These are phyloP conservation scores for Saturnispora silvae DNA, from an alignment of 805 yeast genomes.

Conservation along the genomic window DNA sequence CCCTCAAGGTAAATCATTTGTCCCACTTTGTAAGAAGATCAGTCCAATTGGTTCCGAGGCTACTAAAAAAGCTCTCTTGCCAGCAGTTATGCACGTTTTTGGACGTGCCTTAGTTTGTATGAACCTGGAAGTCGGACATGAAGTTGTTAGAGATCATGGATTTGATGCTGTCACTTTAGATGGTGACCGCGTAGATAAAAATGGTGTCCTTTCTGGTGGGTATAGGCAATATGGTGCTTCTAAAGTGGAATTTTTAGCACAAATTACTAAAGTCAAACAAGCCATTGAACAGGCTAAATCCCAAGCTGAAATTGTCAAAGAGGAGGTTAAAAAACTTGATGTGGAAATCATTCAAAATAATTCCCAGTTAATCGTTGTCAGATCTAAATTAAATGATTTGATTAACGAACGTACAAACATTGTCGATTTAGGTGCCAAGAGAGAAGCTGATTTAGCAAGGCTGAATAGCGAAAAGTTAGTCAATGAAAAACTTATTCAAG, in stretches of 20 bases:
- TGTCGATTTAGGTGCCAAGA: constrained; percentile 31
- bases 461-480: constrained; percentile 34
- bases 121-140: constrained; percentile 57
- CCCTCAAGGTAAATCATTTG: constrained; percentile 57
- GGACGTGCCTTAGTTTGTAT: constrained; percentile 72
- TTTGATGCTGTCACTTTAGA: constrained; percentile 78
- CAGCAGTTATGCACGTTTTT: constrained; percentile 71
- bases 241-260: constrained; percentile 59
- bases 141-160: constrained; percentile 47
- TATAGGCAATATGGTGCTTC: constrained; percentile 59
- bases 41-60: constrained; percentile 22
- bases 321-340: constrained; percentile 35
- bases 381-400: constrained; percentile 34
- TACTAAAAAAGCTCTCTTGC: constrained; percentile 42
- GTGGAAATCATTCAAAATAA: constrained; percentile 40
- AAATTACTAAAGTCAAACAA: constrained; percentile 40
- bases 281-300: constrained; percentile 34
- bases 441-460: constrained; percentile 31
- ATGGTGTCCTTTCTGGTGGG: constrained; percentile 86
- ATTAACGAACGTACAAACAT: constrained; percentile 33
- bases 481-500: constrained; percentile 26
- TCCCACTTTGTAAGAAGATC: constrained; percentile 71
- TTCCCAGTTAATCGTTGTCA: constrained; percentile 30
- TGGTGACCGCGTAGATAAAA: constrained; percentile 81
- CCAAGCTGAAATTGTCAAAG: constrained; percentile 30